Base-by-base conservation (phyloP, 768 basidiomycete genomes). In the Mycena polygramma region DNA sequence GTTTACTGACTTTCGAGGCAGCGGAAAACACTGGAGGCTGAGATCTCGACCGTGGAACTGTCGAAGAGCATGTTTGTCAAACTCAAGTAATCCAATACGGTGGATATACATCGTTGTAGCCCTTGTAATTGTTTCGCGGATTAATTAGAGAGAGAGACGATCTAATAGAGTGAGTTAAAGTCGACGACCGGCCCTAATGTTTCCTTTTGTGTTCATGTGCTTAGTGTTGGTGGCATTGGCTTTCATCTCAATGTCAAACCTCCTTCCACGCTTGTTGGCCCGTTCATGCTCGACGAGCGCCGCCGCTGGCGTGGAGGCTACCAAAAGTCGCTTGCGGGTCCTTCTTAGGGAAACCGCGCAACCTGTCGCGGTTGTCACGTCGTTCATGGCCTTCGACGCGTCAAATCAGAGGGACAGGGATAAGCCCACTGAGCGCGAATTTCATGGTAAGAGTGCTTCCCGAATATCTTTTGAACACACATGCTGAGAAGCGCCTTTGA, bases 291-390 rank as follows among this genome's bases (percentile, higher is more conserved):
- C 69, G 24, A 45, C 63, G 22, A 70, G 57, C 49, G 59, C 55
- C n/a, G 60, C 57, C 37, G 37, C 58, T 26, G 39, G 58, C 63
- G 39, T 19, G 9, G 58, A 63, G 52, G 63, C 72, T 24, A 73
- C 72, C n/a, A 73, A 72, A 66, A 63, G 37, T 36, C 75, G 81
- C 15, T 83, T 94, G 43, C 87, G 90, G 13, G 80, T 79, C 0
- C 85, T 95, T 8, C 83, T 95, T n/a, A 88, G 94, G 69, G 87
- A 91, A 71, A 89, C 90, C 4, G 94, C 92, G 0, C 94, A 98
- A 79, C 91, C 94, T 10, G 96, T 97, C 43, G 93, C 94, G 3
- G 90, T 97, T 64, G 88, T 96, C 72, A 94, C 95, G 3, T 89
- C 94, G 1, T 79, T 86, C 74, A 86, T 92, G 83, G 89, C 85